phyloP scores from a whole-genome alignment of 805 yeast species.

The Peterozyma xylosa region DNA sequence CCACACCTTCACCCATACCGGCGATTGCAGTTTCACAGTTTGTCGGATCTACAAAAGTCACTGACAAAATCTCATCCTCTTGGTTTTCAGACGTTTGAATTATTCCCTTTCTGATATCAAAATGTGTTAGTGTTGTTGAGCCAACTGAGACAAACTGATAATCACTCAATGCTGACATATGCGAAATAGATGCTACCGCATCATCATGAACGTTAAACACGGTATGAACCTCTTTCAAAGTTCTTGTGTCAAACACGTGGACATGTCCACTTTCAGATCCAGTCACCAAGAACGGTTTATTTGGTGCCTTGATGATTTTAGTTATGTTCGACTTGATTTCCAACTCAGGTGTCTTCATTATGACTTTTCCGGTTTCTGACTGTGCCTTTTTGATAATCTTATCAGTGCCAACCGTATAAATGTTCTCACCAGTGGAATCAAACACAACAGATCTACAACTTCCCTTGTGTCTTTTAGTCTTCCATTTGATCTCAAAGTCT shows the following conservation, averaged over 20 bases:
- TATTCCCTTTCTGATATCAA: constrained; percentile 72
- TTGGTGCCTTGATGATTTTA: constrained; percentile 35
- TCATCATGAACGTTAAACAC: constrained; percentile 63
- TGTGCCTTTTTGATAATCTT: constrained; percentile 68
- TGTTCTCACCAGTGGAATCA: constrained; percentile 49
- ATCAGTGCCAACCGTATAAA: constrained; percentile 77
- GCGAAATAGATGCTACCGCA: constrained; percentile 66
- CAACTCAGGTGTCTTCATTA: constrained; percentile 33
- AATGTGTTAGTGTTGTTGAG: constrained; percentile 68
- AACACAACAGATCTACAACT: constrained; percentile 71
- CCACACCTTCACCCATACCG: constrained; percentile 87
- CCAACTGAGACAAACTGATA: constrained; percentile 79
- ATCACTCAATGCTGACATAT: constrained; percentile 61
- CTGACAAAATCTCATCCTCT: constrained; percentile 83
- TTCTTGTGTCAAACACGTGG: constrained; percentile 51
- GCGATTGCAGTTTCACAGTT: constrained; percentile 61
- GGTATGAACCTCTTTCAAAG: constrained; percentile 40
- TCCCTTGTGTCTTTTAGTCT: constrained; percentile 84
- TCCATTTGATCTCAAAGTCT: constrained; percentile 49
- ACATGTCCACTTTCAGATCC: constrained; percentile 71
- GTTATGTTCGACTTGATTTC: constrained; percentile 21
- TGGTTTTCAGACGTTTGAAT: constrained; percentile 75
- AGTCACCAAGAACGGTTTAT: constrained; percentile 42
- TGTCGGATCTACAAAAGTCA: constrained; percentile 58
- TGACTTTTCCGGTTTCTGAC: constrained; percentile 68